Percentiles rank a stretch among this genome's conserved stretches.
Conservation (phyloP, 2,329 filamentous ascomycete species). For the Ploettnerulaceae sp. region DNA sequence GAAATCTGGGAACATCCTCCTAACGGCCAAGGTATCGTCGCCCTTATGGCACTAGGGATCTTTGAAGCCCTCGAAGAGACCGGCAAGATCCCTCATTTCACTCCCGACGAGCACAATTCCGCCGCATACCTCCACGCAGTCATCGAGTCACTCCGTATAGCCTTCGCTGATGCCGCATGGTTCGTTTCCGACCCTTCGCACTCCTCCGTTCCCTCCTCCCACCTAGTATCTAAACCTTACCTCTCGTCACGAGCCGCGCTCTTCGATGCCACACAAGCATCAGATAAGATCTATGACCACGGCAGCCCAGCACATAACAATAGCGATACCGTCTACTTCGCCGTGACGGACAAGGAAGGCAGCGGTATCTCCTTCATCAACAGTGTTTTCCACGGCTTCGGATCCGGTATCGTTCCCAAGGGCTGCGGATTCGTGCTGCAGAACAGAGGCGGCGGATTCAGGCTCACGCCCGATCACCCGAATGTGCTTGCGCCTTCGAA, state of each 20-base stretch:
- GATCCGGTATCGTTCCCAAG: constrained; percentile 76
- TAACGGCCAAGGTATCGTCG: constrained; percentile 93
- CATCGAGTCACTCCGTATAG: constrained; percentile 82
- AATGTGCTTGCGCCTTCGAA: constrained; percentile 79
- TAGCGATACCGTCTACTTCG: constrained; percentile 93
- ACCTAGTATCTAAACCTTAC: constrained; percentile 68
- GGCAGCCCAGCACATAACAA: constrained; percentile 81
- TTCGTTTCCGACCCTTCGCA: constrained; percentile 81
- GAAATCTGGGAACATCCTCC: constrained; percentile 96
- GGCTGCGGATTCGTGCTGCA: constrained; percentile 92
- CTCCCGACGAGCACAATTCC: constrained; percentile 71
- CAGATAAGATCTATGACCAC: constrained; percentile 54
- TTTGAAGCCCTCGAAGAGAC: constrained; percentile 76
- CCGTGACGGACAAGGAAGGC: constrained; percentile 72
- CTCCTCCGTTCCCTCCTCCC: constrained; percentile 61
- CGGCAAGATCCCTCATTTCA: constrained; percentile 69
- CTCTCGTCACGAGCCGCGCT: constrained; percentile 63
- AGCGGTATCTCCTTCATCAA: constrained; percentile 98
- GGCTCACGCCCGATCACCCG: constrained; percentile 64
- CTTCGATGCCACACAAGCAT: constrained; percentile 55
- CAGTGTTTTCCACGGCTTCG: constrained; percentile 87
- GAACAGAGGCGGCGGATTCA: constrained; percentile 87
- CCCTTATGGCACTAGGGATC: constrained; percentile 89
- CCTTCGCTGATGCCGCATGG: constrained; percentile 87
- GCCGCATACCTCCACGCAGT: constrained; percentile 77